Evolutionary conservation across 768 basidiomycete genomes (phyloP), one percentile per base, ranked within the genome.

Genomic region (Russula sp.): DNA sequence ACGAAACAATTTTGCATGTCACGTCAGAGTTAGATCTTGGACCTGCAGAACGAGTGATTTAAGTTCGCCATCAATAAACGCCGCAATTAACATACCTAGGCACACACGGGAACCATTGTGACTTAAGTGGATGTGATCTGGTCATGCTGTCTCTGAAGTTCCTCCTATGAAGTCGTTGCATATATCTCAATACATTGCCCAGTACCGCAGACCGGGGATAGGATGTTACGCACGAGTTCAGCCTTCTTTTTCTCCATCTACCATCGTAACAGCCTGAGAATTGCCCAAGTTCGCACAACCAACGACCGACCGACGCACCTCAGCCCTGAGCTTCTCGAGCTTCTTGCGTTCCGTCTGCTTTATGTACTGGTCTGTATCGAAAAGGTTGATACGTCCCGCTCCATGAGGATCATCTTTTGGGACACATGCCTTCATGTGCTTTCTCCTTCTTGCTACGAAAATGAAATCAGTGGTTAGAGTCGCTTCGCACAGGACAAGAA

Each of bases 401-500:
- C 37, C 22, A 47, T 6, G 5, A 16, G n/a, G 6, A 11, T 22
- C 37, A 16, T 31, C n/a, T 27, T 8, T 16, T n/a, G 14, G 11
- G 73, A 71, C 61, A 27, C 69, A 39, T 63, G 78, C 82, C 79
- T 75, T 90, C 88, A 56, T 87, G 81, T 20, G 87, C 88, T 71
- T 81, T 85, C 73, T 89, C 88, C 74, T 83, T 89, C 74, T 84
- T 83, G 69, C 88, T 90, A 72, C 47, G 63, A 59, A 35, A 22
- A 39, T 40, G 16, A n/a, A 16, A 35, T 6, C 10, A 42, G 10
- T 22, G 20, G 32, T 60, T 16, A 58, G 44, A 44, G 35, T 51
- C 35, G 55, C 31, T 40, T 27, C 16, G 4, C 48, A 52, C 13
- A 45, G 16, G 72, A 74, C n/a, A 57, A 37, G 34, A n/a, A 11